These are phyloP conservation scores for Boletus reticuloceps DNA, from an alignment of 768 basidiomycete species.

Conservation along the genomic window DNA sequence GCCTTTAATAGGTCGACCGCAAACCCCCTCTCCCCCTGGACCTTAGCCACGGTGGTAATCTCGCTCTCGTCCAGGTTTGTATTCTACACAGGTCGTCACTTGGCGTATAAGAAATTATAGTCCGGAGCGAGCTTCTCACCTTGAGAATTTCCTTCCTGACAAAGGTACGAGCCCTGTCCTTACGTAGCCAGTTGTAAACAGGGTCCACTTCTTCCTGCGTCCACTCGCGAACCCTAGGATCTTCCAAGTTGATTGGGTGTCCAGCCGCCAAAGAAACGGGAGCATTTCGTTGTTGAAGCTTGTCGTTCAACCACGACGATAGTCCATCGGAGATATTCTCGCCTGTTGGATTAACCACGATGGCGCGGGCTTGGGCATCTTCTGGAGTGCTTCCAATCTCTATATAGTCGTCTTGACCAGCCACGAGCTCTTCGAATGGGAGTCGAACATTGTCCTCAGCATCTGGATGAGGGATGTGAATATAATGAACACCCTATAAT, in stretches of 20 bases:
- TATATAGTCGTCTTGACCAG: slow-evolving; percentile 23
- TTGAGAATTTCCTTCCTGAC: slow-evolving; percentile 26
- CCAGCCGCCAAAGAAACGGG: slow-evolving; percentile 18
- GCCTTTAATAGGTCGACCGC: slow-evolving; percentile 20
- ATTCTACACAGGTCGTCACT: slow-evolving; percentile 11
- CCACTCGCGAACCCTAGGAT: slow-evolving; percentile 40
- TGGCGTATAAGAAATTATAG: not conserved
- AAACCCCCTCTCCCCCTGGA: slow-evolving; percentile 12
- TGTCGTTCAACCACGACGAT: slow-evolving; percentile 30
- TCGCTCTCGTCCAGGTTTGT: slow-evolving; percentile 15
- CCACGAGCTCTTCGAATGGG: slow-evolving; percentile 24
- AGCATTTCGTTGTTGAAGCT: slow-evolving; percentile 18
- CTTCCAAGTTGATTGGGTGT: slow-evolving; percentile 30
- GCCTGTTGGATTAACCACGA: slow-evolving; percentile 17
- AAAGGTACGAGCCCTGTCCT: slow-evolving; percentile 28
- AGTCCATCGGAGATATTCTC: slow-evolving; percentile 36
- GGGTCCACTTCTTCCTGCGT: slow-evolving; percentile 34
- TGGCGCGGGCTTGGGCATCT: slow-evolving; percentile 15
- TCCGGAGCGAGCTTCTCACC: slow-evolving; percentile 11
- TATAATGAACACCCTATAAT: slow-evolving; percentile 24
- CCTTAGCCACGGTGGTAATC: slow-evolving; percentile 7
- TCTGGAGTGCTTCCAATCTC: slow-evolving; percentile 9
- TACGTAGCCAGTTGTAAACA: slow-evolving; percentile 37
- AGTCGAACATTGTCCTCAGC: slow-evolving; percentile 13
- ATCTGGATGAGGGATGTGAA: slow-evolving; percentile 26